These are phyloP conservation scores for Verticillium nonalfalfae DNA, from an alignment of 2,329 filamentous ascomycete genomes.

Conservation along the genomic window DNA sequence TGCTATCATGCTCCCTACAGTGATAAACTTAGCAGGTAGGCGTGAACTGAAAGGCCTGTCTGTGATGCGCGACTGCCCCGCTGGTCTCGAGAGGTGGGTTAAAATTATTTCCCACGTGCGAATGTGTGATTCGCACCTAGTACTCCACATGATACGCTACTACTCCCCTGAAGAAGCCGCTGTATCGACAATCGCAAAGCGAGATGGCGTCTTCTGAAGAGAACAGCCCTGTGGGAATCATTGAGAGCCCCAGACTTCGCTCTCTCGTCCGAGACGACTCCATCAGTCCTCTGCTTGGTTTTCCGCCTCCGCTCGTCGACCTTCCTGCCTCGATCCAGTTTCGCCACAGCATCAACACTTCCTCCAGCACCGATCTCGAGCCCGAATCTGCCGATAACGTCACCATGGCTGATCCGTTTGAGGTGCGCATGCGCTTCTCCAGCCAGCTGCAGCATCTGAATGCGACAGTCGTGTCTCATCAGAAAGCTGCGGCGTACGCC, in stretches of 20 bases:
- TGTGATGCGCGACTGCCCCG: too few relatives aligned
- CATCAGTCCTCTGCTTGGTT: neutral
- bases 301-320: neutral
- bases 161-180: neutral
- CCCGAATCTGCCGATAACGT: neutral
- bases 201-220: neutral
- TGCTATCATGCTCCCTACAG: too few relatives aligned
- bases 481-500: slow-evolving; percentile 92
- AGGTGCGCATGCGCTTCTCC: slow-evolving; percentile 97
- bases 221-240: neutral
- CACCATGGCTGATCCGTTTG: slow-evolving; percentile 75
- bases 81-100: neutral
- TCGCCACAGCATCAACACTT: neutral
- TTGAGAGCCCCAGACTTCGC: neutral
- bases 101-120: neutral
- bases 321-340: neutral
- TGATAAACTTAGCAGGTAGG: too few relatives aligned
- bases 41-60: too few relatives aligned
- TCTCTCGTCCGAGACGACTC: neutral
- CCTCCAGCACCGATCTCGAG: neutral
- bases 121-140: neutral
- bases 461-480: slow-evolving; percentile 79
- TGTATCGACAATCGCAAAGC: neutral
- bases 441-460: slow-evolving; percentile 83
- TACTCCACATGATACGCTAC: neutral